A percentile compares a stretch with the other conserved stretches of the same genome.
Conservation (phyloP, 768 basidiomycete genomes). For the Rickenella mellea region DNA sequence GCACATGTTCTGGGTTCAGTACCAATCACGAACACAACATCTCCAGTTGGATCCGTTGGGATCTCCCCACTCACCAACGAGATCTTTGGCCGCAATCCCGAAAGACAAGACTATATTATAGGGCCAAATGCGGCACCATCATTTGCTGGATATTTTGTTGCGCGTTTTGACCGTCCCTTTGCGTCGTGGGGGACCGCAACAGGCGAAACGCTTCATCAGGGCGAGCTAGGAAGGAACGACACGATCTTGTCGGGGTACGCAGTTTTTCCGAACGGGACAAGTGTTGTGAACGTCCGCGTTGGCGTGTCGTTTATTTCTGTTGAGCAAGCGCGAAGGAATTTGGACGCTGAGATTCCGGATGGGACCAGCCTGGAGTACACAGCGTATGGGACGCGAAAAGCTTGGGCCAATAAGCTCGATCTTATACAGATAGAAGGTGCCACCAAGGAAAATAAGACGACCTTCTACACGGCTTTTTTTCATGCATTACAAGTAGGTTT, state of each 20-base stretch:
- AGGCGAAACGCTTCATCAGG: slow-evolving; percentile 27
- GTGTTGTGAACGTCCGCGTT: slow-evolving; percentile 42
- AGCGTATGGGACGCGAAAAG: slow-evolving; percentile 31
- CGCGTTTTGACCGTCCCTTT: slow-evolving; percentile 42
- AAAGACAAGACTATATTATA: slow-evolving; percentile 65
- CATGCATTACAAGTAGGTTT: slow-evolving; percentile 47
- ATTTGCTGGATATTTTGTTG: slow-evolving; percentile 42
- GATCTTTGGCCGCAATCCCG: slow-evolving; percentile 56
- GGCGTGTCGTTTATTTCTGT: slow-evolving; percentile 70
- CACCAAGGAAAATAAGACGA: slow-evolving; percentile 32
- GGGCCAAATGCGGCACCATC: slow-evolving; percentile 32
- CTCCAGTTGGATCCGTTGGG: slow-evolving; percentile 40
- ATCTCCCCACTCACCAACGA: slow-evolving; percentile 34
- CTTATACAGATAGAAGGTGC: slow-evolving; percentile 41
- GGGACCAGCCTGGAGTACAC: slow-evolving; percentile 42
- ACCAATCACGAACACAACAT: slow-evolving; percentile 37
- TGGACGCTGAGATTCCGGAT: slow-evolving; percentile 40
- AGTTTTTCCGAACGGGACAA: slow-evolving; percentile 25
- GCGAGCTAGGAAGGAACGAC: slow-evolving; percentile 27
- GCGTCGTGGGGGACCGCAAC: slow-evolving; percentile 38
- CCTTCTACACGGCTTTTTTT: slow-evolving; percentile 51
- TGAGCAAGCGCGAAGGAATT: slow-evolving; percentile 48
- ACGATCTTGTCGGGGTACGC: slow-evolving; percentile 42
- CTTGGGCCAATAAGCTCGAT: slow-evolving; percentile 52
- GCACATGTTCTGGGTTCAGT: slow-evolving; percentile 49